A percentile compares a stretch with the other conserved stretches of the same genome.
These are phyloP conservation scores for Neofusicoccum sp. DNA, from an alignment of 2,329 filamentous ascomycete species.

Conservation along the genomic window DNA sequence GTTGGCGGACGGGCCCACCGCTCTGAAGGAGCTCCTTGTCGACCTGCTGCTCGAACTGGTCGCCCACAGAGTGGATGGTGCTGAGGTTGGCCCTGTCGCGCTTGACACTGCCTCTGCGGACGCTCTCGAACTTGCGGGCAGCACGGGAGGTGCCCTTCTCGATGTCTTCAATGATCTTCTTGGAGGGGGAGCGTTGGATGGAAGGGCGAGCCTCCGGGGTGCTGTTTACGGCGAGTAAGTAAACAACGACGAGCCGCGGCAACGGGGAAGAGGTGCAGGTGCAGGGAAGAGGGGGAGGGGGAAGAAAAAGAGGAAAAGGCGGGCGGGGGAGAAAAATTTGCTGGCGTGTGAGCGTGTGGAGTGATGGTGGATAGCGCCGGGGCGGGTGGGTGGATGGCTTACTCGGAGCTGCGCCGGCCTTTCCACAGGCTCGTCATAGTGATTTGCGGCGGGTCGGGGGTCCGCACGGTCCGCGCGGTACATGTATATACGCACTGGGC, in stretches of 20 bases:
- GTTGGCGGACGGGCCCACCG: slow-evolving; percentile 21
- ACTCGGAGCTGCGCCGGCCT: slow-evolving; percentile 41
- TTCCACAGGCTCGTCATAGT: slow-evolving; percentile 41
- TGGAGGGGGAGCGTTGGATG: slow-evolving; percentile 25
- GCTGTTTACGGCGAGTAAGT: slow-evolving; percentile 6
- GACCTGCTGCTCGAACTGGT: slow-evolving; percentile 16
- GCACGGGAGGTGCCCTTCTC: slow-evolving; percentile 23
- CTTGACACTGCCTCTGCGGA: slow-evolving; percentile 10
- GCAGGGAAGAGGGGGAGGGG: not conserved
- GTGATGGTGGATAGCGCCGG: slow-evolving; percentile 19
- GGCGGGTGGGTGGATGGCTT: slow-evolving; percentile 26
- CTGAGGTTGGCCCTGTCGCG: slow-evolving; percentile 10
- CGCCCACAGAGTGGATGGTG: slow-evolving; percentile 18
- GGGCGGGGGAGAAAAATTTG: slow-evolving; percentile 21
- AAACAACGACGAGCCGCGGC: slow-evolving; percentile 5
- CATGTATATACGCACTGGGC: slow-evolving; percentile 5
- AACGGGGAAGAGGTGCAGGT: not conserved
- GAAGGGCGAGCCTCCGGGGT: slow-evolving; percentile 1
- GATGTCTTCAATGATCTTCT: slow-evolving; percentile 40
- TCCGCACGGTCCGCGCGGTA: slow-evolving; percentile 5
- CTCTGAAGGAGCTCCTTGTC: not conserved
- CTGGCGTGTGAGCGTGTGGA: slow-evolving; percentile 18
- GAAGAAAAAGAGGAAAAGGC: slow-evolving; percentile 16
- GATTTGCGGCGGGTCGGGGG: slow-evolving; percentile 16
- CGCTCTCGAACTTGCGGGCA: slow-evolving; percentile 9